Base-by-base conservation (phyloP, 257 asterid genomes). In the Ligustrum vulgare region DNA sequence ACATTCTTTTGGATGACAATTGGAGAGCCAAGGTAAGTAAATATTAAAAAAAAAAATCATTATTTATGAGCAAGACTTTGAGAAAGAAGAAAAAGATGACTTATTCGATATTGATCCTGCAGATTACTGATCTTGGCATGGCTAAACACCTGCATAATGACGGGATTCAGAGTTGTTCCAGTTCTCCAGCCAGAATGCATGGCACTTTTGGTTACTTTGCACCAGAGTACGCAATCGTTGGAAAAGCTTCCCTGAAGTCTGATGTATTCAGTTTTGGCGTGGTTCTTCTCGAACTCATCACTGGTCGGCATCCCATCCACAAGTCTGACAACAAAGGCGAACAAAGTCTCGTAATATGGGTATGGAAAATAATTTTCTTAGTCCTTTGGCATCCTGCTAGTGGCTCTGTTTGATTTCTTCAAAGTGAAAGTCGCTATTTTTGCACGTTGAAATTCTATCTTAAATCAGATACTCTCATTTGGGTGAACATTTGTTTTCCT, bases 211-310 rank as follows among this genome's bases (percentile, higher is more conserved):
- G 99, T 74, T 93, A 95, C 87, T 93, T 95, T 81, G 99, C 99
- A 8, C 99, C 99, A 13, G 98, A 95, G 78, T 92, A 89, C 54
- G 94, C 97, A 12, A 93, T 89, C 36, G 81, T 91, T 45, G 99
- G 98, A 54, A 79, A 88, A 81, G 96, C 98, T 77, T 93, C 99
- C 75, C 83, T 87, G 4, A 93, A 91, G 72, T 93, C 99, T 0
- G 99, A 95, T n/a, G 99, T 95, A 72, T 95, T 95, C 86, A 93
- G 99, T 80, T 95, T 95, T 20, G 99, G 99, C 6, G 98, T 95
- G 45, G 99, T 95, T 78, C 97, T 95, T 78, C 98, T 95, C 78
- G 99, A 95, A 74, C 84, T 93, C 43, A 95, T 95, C 74, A 91
- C 88, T 3, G 99, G 99, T 65, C 87, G 92, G 70, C 86, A 85